Percentiles rank a stretch among this genome's conserved stretches.
phyloP scores from a whole-genome alignment of 2,329 filamentous ascomycete genomes.

The Coniella lustricola region DNA sequence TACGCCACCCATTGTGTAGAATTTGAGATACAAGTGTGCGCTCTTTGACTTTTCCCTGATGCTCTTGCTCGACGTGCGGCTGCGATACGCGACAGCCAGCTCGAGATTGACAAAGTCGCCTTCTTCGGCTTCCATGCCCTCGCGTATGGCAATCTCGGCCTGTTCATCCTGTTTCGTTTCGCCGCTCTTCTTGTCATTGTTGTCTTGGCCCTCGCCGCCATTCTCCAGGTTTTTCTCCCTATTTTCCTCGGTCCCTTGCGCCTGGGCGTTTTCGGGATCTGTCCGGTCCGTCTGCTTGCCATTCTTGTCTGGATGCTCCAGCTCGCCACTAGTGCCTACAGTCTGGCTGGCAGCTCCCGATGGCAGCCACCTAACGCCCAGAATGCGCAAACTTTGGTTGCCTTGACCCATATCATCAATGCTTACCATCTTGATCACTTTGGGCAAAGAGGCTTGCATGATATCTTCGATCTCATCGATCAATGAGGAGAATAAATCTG shows the following conservation, averaged over 20 bases:
- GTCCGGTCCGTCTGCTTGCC: constrained; percentile 35
- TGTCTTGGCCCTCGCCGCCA: constrained; percentile 26
- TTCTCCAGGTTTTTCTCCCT: constrained; percentile 27
- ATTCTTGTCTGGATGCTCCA: constrained; percentile 32
- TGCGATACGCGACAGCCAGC: constrained; percentile 65
- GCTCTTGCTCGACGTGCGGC: constrained; percentile 52
- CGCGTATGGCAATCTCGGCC: constrained; percentile 31
- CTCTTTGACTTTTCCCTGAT: constrained; percentile 60
- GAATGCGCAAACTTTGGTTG: constrained; percentile 61
- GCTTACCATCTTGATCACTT: constrained; percentile 64
- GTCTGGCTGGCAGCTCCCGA: constrained; percentile 60
- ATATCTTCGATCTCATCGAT: constrained; percentile 65
- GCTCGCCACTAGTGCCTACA: constrained; percentile 50
- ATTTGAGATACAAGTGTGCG: constrained; percentile 64
- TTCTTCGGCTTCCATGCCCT: constrained; percentile 69
- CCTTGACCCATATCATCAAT: constrained; percentile 72
- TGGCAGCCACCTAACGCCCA: constrained; percentile 66
- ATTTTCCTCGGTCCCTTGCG: constrained; percentile 26
- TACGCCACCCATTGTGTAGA: constrained; percentile 55
- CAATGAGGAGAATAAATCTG: constrained; percentile 62
- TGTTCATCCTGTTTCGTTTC: constrained; percentile 28
- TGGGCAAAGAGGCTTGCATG: constrained; percentile 70
- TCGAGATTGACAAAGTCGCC: constrained; percentile 75
- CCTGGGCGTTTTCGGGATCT: constrained; percentile 29
- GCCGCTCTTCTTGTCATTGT: constrained; percentile 29